Evolutionary conservation across 2,329 filamentous ascomycete species (phyloP).

Genomic region (Chaetomiaceae sp.): DNA sequence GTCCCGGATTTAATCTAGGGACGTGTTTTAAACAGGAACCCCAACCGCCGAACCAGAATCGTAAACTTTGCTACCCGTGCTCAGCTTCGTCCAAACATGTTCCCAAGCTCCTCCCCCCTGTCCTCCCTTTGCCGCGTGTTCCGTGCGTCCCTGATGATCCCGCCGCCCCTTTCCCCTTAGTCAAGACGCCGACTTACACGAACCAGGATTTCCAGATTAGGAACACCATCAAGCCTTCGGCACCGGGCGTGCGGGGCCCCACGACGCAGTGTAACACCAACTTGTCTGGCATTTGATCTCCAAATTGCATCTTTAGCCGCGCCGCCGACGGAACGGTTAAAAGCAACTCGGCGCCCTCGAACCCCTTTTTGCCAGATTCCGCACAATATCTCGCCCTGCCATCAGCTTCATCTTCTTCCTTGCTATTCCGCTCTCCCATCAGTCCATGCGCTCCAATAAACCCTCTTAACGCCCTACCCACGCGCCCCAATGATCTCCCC

Average conservation of each 20-base stretch:
- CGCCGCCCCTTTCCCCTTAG: background rate
- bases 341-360: background rate
- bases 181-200: too few species aligned
- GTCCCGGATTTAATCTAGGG: background rate
- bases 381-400: conserved; percentile 11
- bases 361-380: conserved; percentile 20
- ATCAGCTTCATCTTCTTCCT: too few species aligned
- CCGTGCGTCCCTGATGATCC: conserved; percentile 1
- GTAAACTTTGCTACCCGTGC: background rate
- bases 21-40: background rate
- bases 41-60: background rate
- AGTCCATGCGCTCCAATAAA: too few species aligned
- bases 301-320: conserved; percentile 20
- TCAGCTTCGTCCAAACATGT: background rate
- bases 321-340: conserved; percentile 15
- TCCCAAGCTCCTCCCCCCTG: background rate
- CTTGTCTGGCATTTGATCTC: background rate
- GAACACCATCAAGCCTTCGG: background rate
- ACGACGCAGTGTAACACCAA: background rate
- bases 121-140: background rate
- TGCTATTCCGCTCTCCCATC: too few species aligned
- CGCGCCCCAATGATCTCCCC: background rate
- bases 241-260: background rate
- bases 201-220: background rate
- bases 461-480: too few species aligned